These are phyloP conservation scores for Aspergillus homomorphus DNA, from an alignment of 495 filamentous ascomycete genomes.

Conservation along the genomic window DNA sequence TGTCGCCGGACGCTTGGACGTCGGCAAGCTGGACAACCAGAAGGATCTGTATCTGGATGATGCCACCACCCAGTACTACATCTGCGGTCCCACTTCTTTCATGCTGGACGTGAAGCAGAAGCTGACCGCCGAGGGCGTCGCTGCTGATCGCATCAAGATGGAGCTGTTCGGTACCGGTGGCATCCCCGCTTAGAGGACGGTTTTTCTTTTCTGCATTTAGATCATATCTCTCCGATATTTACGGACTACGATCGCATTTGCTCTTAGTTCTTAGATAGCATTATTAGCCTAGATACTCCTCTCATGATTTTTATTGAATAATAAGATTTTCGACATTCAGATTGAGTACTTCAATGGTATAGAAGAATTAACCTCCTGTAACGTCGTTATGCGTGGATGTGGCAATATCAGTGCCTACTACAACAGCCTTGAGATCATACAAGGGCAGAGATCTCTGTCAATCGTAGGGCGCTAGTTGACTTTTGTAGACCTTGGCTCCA, in stretches of 20 bases:
- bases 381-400: too few relatives aligned
- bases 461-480: too few relatives aligned
- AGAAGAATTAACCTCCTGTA: too few relatives aligned
- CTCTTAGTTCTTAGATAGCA: background rate
- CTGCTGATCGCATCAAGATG: conserved; percentile 53
- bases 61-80: conserved; percentile 57
- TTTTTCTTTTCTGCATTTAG: background rate
- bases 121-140: conserved; percentile 52
- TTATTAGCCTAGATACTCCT: background rate
- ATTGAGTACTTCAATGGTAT: too few relatives aligned
- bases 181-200: conserved; percentile 17
- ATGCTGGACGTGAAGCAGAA: conserved; percentile 55
- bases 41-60: conserved; percentile 54
- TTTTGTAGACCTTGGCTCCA: too few relatives aligned
- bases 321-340: too few relatives aligned
- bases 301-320: background rate
- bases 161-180: conserved; percentile 67
- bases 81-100: conserved; percentile 66
- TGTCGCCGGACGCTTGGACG: conserved; percentile 51
- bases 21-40: conserved; percentile 48
- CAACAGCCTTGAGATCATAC: too few relatives aligned
- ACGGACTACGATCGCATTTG: background rate
- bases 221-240: background rate
- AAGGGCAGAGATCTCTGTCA: too few relatives aligned
- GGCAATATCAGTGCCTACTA: too few relatives aligned